Base-by-base conservation (phyloP, 2,329 filamentous ascomycete species). In the Monosporascus sp. region DNA sequence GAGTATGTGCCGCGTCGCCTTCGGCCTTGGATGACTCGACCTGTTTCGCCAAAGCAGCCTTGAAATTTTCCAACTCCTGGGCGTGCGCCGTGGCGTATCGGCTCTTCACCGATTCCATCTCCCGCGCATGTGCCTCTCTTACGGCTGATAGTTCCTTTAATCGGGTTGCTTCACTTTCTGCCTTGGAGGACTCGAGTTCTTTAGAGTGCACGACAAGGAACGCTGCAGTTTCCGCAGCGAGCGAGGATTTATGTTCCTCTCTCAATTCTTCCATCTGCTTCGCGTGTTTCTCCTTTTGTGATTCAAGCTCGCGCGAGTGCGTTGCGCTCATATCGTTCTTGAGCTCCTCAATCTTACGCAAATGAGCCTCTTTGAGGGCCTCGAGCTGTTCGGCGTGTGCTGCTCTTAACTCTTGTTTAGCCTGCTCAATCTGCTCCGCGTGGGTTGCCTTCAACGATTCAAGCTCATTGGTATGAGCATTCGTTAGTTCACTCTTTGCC, bases 11-110 rank as follows among this genome's bases (percentile, higher is more conserved):
- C 6, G 57, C 64, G 26, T 67, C 55, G n/a, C 65, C 66, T 54
- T 67, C 66, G 1, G 53, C 57, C 53, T 67, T 66, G 7, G 67
- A 66, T 11, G 66, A 69, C 49, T 67, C 64, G 3, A 67, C 52
- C 50, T 69, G 66, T 47, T 69, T 69, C 26, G 60, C 63, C 24
- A 69, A 48, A 37, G 65, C 63, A 7, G 64, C 61, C 54, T 66
- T 62, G 55, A 69, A 68, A 6, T 60, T 52, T n/a, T 66, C 64
- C 4, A 69, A 52, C 50, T 67, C 66, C 27, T 63, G 60, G 17
- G 66, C 61, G 44, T 64, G 66, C 27, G 64, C 62, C 22, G 61
- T 57, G 38, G 66, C 62, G 50, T 69, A 61, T 48, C 66, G 62
- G 36, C 50, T 58, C 40, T 65, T 64, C 5, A 68, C 50, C 2